A percentile compares a stretch with the other conserved stretches of the same genome.
Conservation (phyloP, 495 filamentous ascomycete genomes). For the Penicillium maclennaniae region DNA sequence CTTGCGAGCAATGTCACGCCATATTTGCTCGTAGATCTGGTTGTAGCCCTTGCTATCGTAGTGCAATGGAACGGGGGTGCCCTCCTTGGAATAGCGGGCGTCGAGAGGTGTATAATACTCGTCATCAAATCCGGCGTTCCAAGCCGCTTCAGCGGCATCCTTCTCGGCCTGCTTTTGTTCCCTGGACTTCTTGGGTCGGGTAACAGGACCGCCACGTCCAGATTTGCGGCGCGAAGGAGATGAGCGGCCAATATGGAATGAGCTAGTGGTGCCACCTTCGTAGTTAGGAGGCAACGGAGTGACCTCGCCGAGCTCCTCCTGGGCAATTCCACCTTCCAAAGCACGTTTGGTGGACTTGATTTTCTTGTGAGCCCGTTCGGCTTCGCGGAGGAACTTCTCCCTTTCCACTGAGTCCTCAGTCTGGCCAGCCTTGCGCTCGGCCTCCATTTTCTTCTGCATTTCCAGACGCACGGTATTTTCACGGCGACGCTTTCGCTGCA, state of each 20-base stretch:
- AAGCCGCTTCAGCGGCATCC: constrained; percentile 84
- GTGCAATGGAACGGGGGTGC: constrained; percentile 50
- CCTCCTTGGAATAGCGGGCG: constrained; percentile 57
- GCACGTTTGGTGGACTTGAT: constrained; percentile 78
- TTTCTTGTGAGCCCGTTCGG: constrained; percentile 81
- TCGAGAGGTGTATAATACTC: constrained; percentile 66
- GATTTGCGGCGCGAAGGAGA: constrained; percentile 61
- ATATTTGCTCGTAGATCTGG: constrained; percentile 97
- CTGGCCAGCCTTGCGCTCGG: constrained; percentile 66
- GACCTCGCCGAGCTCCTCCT: constrained; percentile 72
- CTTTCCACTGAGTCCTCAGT: constrained; percentile 77
- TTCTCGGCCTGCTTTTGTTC: constrained; percentile 97
- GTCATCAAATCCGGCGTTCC: constrained; percentile 79
- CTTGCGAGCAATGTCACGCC: constrained; percentile 89
- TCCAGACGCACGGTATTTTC: constrained; percentile 91
- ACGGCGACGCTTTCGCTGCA: constrained; percentile 94
- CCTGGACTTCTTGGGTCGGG: constrained; percentile 80
- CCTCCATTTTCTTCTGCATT: constrained; percentile 78
- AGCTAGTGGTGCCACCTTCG: constrained; percentile 82
- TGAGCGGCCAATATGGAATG: constrained; percentile 69
- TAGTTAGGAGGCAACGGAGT: constrained; percentile 75
- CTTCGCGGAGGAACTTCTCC: constrained; percentile 71
- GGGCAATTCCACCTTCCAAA: constrained; percentile 76
- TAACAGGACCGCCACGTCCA: constrained; percentile 56
- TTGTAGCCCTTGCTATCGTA: constrained; percentile 91